phyloP scores from a whole-genome alignment of 163 green algal genomes.

The Trebouxiophyceae sp. region DNA sequence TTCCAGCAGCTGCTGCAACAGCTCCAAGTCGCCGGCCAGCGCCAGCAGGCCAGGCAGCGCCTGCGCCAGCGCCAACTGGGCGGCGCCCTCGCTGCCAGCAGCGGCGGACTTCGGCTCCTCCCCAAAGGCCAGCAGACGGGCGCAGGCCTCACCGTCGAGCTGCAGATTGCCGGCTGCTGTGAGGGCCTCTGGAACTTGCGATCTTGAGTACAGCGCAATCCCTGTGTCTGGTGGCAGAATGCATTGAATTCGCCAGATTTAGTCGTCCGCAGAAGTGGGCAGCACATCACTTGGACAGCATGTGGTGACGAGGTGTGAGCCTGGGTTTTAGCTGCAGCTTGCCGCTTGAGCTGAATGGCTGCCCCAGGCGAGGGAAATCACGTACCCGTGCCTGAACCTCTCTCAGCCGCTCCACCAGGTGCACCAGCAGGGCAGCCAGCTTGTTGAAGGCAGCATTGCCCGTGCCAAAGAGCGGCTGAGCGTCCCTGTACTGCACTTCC shows the following conservation, averaged over 20 bases:
- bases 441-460: slow-evolving; percentile 15
- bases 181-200: background rate
- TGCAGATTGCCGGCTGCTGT: background rate
- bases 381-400: background rate
- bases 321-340: no score
- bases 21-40: background rate
- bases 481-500: background rate
- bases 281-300: no score
- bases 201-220: background rate
- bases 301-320: no score
- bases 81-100: background rate
- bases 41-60: background rate
- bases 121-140: slow-evolving; percentile 16
- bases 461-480: background rate
- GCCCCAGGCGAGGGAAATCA: background rate
- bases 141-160: slow-evolving; percentile 1
- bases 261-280: background rate
- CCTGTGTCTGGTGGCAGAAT: background rate
- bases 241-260: background rate
- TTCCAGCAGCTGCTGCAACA: background rate
- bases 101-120: background rate
- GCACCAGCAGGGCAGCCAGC: slow-evolving; percentile 6
- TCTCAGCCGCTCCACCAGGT: slow-evolving; percentile 4
- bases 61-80: slow-evolving; percentile 4
- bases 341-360: background rate